Evolutionary conservation across 2,329 filamentous ascomycete species (phyloP).

Genomic region (Helotiales sp.): DNA sequence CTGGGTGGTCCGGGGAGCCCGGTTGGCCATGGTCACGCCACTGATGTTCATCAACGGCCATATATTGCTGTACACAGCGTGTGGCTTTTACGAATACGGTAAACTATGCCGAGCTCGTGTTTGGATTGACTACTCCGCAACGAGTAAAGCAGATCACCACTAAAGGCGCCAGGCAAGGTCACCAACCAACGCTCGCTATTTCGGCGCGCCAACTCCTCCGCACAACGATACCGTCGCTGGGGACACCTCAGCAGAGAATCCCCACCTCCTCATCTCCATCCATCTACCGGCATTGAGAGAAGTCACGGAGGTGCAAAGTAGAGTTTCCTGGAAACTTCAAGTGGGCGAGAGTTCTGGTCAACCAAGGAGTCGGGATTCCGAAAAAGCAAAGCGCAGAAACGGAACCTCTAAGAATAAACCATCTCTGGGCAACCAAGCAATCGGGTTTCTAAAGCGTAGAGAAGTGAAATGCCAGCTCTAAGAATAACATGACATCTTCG

Average conservation of each 20-base stretch:
- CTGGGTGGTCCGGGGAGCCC: not conserved
- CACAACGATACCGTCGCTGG: not conserved
- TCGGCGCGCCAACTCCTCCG: not conserved
- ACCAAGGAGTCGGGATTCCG: not conserved
- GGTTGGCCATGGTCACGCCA: not conserved
- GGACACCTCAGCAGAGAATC: not conserved
- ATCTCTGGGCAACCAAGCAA: not conserved
- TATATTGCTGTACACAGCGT: not conserved
- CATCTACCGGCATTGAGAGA: too few species aligned
- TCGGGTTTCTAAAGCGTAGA: not conserved
- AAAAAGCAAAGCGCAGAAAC: not conserved
- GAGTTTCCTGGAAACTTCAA: not conserved
- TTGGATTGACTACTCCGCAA: too few species aligned
- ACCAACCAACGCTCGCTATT: not conserved
- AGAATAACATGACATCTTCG: not conserved
- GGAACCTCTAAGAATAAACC: constrained; percentile 2
- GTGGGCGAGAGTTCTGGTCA: not conserved
- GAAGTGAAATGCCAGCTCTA: not conserved
- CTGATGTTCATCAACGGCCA: not conserved
- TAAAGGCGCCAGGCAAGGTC: not conserved
- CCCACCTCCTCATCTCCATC: not conserved
- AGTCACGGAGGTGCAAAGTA: too few species aligned
- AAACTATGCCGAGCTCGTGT: too few species aligned
- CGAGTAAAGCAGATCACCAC: too few species aligned
- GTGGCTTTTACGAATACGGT: too few species aligned